Evolutionary conservation across 2,329 filamentous ascomycete species (phyloP).

Genomic region (Pseudogymnoascus sp.): DNA sequence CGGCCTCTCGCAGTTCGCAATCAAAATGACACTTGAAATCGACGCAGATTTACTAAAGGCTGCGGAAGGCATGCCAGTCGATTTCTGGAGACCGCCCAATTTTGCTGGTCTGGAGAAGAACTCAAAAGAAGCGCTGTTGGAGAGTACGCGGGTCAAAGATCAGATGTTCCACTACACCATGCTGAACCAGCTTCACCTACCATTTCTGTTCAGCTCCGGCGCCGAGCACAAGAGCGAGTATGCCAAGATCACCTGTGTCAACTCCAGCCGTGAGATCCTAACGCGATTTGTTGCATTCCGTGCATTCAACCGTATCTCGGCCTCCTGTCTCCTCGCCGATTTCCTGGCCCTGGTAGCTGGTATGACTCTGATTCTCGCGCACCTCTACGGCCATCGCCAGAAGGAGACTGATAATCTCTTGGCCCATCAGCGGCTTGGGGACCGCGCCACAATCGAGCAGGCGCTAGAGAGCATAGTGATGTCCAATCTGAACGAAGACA

Average conservation of each 20-base stretch:
- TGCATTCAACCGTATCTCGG: slow-evolving; percentile 25
- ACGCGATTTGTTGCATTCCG: slow-evolving; percentile 31
- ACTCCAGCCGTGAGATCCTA: slow-evolving; percentile 34
- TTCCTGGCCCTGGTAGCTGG: slow-evolving; percentile 34
- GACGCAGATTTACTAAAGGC: slow-evolving; percentile 30
- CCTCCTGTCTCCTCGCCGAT: slow-evolving; percentile 31
- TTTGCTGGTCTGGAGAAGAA: slow-evolving; percentile 17
- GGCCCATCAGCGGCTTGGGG: slow-evolving; percentile 33
- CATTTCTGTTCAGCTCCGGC: slow-evolving; percentile 30
- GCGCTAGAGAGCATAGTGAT: slow-evolving; percentile 31
- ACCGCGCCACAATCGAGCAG: slow-evolving; percentile 35
- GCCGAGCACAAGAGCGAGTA: slow-evolving; percentile 25
- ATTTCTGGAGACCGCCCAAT: slow-evolving; percentile 33
- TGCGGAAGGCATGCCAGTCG: slow-evolving; percentile 27
- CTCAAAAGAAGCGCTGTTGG: slow-evolving; percentile 21
- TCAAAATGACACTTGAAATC: slow-evolving; percentile 25
- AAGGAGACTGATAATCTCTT: slow-evolving; percentile 25
- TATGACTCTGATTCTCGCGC: slow-evolving; percentile 33
- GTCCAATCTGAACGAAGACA: slow-evolving; percentile 26
- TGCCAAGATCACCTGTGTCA: slow-evolving; percentile 32
- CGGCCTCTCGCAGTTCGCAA: background rate
- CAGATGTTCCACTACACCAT: slow-evolving; percentile 35
- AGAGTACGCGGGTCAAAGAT: slow-evolving; percentile 29
- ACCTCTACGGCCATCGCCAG: slow-evolving; percentile 29
- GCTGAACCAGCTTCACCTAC: slow-evolving; percentile 35